phyloP scores from a whole-genome alignment of 2,329 filamentous ascomycete species.

The Curvularia spicifera region DNA sequence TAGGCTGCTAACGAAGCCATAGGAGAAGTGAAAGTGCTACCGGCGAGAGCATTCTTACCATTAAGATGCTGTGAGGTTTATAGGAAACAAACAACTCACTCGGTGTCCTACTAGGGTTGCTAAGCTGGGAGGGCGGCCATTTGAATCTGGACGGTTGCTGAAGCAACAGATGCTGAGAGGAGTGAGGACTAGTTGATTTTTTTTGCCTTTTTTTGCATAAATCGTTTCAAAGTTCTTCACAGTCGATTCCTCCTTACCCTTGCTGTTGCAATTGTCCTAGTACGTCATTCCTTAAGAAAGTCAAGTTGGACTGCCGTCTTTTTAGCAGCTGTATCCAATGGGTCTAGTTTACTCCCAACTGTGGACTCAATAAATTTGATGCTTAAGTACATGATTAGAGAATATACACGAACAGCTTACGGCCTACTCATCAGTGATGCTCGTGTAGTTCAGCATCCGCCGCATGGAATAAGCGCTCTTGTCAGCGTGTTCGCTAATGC shows the following conservation, averaged over 20 bases:
- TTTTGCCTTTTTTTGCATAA: too few relatives aligned
- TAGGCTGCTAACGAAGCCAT: too few relatives aligned
- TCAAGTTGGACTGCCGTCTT: background rate
- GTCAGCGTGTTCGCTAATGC: background rate
- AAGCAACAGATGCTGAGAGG: too few relatives aligned
- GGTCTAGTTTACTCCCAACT: background rate
- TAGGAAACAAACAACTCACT: too few relatives aligned
- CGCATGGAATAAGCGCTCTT: background rate
- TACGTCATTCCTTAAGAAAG: background rate
- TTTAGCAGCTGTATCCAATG: background rate
- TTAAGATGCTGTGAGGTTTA: too few relatives aligned
- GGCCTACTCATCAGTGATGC: background rate
- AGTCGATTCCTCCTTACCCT: background rate
- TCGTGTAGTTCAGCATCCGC: background rate
- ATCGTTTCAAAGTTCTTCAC: background rate
- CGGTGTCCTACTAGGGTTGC: too few relatives aligned
- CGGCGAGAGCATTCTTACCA: too few relatives aligned
- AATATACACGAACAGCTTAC: background rate
- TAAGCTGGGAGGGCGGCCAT: too few relatives aligned
- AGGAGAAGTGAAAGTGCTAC: too few relatives aligned
- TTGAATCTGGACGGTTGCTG: too few relatives aligned
- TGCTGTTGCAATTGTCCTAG: background rate
- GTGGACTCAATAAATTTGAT: background rate
- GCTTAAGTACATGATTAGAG: background rate
- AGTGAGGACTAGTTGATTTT: too few relatives aligned